A percentile compares a stretch with the other conserved stretches of the same genome.
phyloP scores from a whole-genome alignment of 768 basidiomycete genomes.

The Xerocomellus intermedius region DNA sequence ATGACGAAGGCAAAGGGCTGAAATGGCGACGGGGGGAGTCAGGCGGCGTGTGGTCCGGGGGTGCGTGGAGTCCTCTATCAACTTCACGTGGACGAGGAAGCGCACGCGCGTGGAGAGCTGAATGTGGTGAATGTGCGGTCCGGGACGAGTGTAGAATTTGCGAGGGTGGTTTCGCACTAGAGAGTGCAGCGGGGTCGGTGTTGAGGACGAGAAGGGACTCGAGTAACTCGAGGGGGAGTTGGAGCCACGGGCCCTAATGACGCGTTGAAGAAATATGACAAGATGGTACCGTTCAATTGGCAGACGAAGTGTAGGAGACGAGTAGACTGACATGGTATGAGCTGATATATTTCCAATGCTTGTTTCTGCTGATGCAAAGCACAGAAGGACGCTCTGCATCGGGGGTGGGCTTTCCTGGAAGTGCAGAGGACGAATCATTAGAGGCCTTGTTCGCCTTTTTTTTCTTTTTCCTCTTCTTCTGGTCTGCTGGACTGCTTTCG shows the following conservation, averaged over 20 bases:
- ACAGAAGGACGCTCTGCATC: constrained; percentile 56
- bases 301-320: neutral
- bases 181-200: constrained; percentile 65
- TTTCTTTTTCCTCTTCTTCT: constrained; percentile 74
- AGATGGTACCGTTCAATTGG: neutral
- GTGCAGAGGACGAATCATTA: constrained; percentile 12
- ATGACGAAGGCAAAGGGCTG: constrained; percentile 36
- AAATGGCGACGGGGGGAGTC: constrained; percentile 41
- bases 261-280: neutral
- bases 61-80: constrained; percentile 44
- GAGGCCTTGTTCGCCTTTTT: constrained; percentile 48
- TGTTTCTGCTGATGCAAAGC: constrained; percentile 87
- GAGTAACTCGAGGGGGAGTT: constrained; percentile 81
- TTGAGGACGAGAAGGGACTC: constrained; percentile 80
- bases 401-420: constrained; percentile 32
- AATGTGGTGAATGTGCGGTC: neutral
- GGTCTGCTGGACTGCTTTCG: constrained; percentile 10
- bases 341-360: constrained; percentile 93
- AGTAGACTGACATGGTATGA: constrained; percentile 73
- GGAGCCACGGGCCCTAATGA: constrained; percentile 84
- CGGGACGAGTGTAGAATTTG: constrained; percentile 35
- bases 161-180: constrained; percentile 44
- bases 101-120: constrained; percentile 10
- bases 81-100: constrained; percentile 32
- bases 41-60: constrained; percentile 40